Conservation (phyloP, 1,139 yeast species). For the Oligophagozyma castellii region DNA sequence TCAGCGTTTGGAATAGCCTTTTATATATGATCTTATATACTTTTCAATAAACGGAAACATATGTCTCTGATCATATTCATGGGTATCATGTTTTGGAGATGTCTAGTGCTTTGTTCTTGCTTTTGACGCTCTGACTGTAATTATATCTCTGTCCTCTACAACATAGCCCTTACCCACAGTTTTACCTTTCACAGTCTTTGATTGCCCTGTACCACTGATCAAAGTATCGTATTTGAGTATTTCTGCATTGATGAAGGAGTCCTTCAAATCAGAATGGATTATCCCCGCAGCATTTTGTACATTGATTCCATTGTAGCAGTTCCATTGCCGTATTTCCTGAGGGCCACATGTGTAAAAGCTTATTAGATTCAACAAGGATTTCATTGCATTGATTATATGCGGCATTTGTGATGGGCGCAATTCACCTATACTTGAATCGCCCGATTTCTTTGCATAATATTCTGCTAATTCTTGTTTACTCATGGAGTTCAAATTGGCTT, state of each 20-base stretch:
- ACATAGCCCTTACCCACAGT: slow-evolving; percentile 59
- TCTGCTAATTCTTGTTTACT: slow-evolving; percentile 15
- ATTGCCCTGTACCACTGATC: slow-evolving; percentile 26
- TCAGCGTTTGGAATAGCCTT: slow-evolving; percentile 17
- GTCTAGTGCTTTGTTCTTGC: slow-evolving; percentile 21
- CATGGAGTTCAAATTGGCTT: slow-evolving; percentile 29
- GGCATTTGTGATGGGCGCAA: slow-evolving; percentile 27
- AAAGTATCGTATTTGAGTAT: slow-evolving; percentile 46
- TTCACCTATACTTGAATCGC: slow-evolving; percentile 25
- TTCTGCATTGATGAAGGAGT: slow-evolving; percentile 71
- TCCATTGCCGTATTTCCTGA: slow-evolving; percentile 87
- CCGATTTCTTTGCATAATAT: slow-evolving; percentile 7
- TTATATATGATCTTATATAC: slow-evolving; percentile 2
- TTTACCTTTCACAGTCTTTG: slow-evolving; percentile 25
- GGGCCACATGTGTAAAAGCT: slow-evolving; percentile 90
- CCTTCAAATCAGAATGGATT: slow-evolving; percentile 77
- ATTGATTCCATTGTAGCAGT: slow-evolving; percentile 57
- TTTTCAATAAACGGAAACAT: slow-evolving; percentile 2
- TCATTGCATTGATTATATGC: slow-evolving; percentile 44
- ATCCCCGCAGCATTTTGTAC: slow-evolving; percentile 94
- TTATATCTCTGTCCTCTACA: slow-evolving; percentile 68
- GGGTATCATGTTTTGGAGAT: slow-evolving; percentile 4
- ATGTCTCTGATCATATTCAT: slow-evolving; percentile 2
- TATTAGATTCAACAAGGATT: slow-evolving; percentile 52
- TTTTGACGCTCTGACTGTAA: slow-evolving; percentile 42